phyloP scores from a whole-genome alignment of 129 eudicot genomes.

The Heracleum sosnowskyi region DNA sequence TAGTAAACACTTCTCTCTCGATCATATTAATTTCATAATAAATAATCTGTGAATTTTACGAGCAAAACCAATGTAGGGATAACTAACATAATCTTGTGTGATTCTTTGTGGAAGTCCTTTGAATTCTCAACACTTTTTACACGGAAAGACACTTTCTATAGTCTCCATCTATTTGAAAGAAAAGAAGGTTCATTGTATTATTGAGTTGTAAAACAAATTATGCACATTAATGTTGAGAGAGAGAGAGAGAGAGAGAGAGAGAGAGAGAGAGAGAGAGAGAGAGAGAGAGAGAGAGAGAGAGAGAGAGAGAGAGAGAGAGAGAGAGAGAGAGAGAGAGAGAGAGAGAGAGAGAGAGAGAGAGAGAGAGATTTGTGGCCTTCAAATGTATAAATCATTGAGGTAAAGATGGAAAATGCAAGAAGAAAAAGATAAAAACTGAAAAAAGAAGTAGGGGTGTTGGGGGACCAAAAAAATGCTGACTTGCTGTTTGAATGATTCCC shows the following conservation, averaged over 20 bases:
- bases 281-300: not conserved
- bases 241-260: not conserved
- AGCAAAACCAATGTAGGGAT: not conserved
- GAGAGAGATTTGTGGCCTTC: not conserved
- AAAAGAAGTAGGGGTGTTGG: slow-evolving; percentile 10
- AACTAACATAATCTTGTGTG: not conserved
- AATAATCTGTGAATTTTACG: not conserved
- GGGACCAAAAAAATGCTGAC: slow-evolving; percentile 19
- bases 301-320: not conserved
- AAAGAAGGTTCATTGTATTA: not conserved
- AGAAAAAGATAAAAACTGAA: not conserved
- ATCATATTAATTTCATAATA: no score
- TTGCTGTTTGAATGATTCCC: slow-evolving; percentile 19
- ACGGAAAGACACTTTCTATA: not conserved
- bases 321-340: no score
- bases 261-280: no score
- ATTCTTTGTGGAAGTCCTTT: not conserved
- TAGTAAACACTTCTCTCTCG: not conserved
- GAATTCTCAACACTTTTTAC: not conserved
- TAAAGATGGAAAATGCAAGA: not conserved
- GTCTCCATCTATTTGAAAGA: not conserved
- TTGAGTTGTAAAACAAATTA: not conserved
- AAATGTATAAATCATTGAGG: not conserved
- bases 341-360: not conserved
- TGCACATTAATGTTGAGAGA: not conserved